Percentiles rank a stretch among this genome's conserved stretches.
phyloP scores from a whole-genome alignment of 805 yeast species.

The Debaryomyces maramus region DNA sequence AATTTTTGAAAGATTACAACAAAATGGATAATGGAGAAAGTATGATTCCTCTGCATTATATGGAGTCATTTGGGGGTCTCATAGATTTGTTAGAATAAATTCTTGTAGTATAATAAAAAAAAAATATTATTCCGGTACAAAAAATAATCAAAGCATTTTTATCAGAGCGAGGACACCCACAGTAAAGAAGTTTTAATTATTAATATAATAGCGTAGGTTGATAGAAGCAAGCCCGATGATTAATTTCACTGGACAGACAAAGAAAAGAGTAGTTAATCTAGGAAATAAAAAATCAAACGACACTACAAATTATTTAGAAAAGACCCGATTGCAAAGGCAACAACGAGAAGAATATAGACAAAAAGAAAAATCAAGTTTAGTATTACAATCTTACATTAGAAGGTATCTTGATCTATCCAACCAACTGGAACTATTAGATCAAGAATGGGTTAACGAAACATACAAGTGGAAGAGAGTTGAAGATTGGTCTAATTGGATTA shows the following conservation, averaged over 20 bases:
- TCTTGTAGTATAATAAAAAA: too few relatives aligned
- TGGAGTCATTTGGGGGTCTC: constrained; percentile 35
- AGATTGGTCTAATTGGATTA: constrained; percentile 22
- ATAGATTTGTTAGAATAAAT: constrained; percentile 9
- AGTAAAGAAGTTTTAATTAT: too few relatives aligned
- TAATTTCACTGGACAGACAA: constrained; percentile 69
- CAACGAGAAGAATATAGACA: constrained; percentile 58
- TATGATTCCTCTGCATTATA: constrained; percentile 27
- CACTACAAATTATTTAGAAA: constrained; percentile 47
- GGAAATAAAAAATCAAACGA: constrained; percentile 50
- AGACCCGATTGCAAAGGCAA: constrained; percentile 64
- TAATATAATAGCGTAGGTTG: too few relatives aligned
- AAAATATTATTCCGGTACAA: too few relatives aligned
- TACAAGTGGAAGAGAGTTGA: constrained; percentile 7
- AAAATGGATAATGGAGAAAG: constrained; percentile 13
- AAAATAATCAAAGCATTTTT: too few relatives aligned
- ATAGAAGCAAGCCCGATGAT: constrained; percentile 27
- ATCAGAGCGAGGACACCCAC: too few relatives aligned
- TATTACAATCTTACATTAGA: constrained; percentile 52
- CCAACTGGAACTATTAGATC: constrained; percentile 17
- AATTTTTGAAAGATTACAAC: constrained; percentile 8
- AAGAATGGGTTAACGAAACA: constrained; percentile 15
- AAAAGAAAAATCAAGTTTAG: constrained; percentile 48
- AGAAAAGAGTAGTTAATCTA: constrained; percentile 62
- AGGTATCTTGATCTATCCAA: constrained; percentile 32